Evolutionary conservation across 2,329 filamentous ascomycete species (phyloP).

Genomic region (Zopfia rhizophila): DNA sequence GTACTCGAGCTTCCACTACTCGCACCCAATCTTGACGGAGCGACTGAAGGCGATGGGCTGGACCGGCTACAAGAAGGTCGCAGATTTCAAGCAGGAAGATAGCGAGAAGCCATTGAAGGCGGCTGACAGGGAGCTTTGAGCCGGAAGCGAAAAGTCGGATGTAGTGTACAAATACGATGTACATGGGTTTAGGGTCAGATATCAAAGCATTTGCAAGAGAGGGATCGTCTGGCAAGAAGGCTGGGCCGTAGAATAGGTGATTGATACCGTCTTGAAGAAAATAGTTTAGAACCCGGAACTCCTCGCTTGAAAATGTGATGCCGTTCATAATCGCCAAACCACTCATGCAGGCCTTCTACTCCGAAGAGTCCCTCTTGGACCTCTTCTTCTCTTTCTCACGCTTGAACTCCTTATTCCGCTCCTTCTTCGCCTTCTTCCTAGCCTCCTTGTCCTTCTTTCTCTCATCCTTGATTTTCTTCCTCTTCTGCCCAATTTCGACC

Average conservation of each 20-base stretch:
- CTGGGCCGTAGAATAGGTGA: neutral
- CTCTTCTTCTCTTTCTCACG: conserved; percentile 46
- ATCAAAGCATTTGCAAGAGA: conserved; percentile 4
- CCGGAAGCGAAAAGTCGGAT: neutral
- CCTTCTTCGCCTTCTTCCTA: conserved; percentile 66
- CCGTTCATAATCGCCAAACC: conserved; percentile 3
- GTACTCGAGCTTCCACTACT: conserved; percentile 99
- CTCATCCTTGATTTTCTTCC: conserved; percentile 31
- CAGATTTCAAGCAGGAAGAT: conserved; percentile 62
- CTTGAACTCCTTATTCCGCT: conserved; percentile 59
- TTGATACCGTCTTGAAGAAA: neutral
- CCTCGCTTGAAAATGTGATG: conserved; percentile 14
- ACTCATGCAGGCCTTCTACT: conserved; percentile 18
- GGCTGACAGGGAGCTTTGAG: conserved; percentile 78
- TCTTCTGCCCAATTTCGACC: conserved; percentile 47
- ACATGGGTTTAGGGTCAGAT: conserved; percentile 11
- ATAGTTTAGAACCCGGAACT: conserved; percentile 7
- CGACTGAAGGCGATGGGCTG: conserved; percentile 90
- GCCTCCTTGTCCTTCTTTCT: conserved; percentile 61
- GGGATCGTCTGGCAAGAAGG: too few species aligned
- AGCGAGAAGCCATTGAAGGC: conserved; percentile 73
- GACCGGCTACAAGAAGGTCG: conserved; percentile 72
- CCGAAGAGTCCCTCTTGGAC: conserved; percentile 23
- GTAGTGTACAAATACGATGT: neutral
- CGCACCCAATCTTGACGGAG: conserved; percentile 95